Conservation (phyloP, 2,329 filamentous ascomycete species). For the Claviceps fusiformis region DNA sequence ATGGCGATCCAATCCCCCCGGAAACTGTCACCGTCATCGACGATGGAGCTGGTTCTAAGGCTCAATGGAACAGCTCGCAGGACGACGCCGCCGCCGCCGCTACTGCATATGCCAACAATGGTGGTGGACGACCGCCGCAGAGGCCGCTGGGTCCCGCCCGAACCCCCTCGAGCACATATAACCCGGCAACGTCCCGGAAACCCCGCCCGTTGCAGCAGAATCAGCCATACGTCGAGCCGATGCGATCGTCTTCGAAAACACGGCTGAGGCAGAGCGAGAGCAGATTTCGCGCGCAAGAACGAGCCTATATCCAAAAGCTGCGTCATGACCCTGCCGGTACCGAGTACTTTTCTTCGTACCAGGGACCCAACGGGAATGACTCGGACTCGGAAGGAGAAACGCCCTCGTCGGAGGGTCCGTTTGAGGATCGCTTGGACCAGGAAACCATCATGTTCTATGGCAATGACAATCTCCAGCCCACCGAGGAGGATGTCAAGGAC, state of each 20-base stretch:
- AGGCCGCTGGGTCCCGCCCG: conserved; percentile 56
- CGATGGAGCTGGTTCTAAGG: conserved; percentile 20
- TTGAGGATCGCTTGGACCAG: conserved; percentile 79
- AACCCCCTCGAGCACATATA: conserved; percentile 70
- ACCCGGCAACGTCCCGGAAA: conserved; percentile 48
- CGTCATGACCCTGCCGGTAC: conserved; percentile 49
- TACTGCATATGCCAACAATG: conserved; percentile 17
- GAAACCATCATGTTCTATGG: conserved; percentile 89
- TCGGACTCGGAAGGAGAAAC: conserved; percentile 87
- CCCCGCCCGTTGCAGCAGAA: conserved; percentile 22
- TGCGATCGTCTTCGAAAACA: conserved; percentile 40
- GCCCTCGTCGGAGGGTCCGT: conserved; percentile 68
- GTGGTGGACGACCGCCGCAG: conserved; percentile 39
- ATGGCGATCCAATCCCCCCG: conserved; percentile 28
- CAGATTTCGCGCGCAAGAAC: conserved; percentile 54
- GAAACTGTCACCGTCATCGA: conserved; percentile 28
- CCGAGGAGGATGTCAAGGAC: conserved; percentile 78
- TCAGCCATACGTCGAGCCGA: conserved; percentile 26
- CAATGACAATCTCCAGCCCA: conserved; percentile 78
- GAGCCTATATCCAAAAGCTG: conserved; percentile 86
- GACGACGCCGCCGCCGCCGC: conserved; percentile 16
- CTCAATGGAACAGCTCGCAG: conserved; percentile 23
- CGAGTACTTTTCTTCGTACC: conserved; percentile 63
- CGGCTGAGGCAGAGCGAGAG: conserved; percentile 32
- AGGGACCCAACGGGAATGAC: conserved; percentile 48